phyloP scores from a whole-genome alignment of 2,329 filamentous ascomycete genomes.

The Aspergillus luchuensis region DNA sequence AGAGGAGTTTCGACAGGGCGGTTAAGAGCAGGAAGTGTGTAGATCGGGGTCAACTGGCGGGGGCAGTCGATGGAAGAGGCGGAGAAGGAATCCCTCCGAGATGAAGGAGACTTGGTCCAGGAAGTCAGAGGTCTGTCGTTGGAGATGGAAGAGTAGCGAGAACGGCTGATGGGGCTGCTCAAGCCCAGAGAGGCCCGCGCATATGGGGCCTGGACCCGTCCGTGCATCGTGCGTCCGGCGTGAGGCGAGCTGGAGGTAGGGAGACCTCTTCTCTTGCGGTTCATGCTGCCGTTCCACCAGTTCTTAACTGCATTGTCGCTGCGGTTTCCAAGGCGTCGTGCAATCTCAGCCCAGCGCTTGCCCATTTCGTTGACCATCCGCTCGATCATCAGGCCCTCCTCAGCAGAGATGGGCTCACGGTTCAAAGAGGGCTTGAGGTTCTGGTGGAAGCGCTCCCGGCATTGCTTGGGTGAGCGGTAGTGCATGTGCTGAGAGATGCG shows the following conservation, averaged over 20 bases:
- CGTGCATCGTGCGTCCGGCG: constrained; percentile 35
- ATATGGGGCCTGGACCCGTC: constrained; percentile 45
- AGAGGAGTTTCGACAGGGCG: constrained; percentile 57
- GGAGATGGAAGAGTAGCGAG: constrained; percentile 32
- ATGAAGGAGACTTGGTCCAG: constrained; percentile 23
- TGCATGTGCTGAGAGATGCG: constrained; percentile 75
- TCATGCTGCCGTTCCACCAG: constrained; percentile 95
- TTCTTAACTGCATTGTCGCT: constrained; percentile 98
- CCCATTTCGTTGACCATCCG: constrained; percentile 74
- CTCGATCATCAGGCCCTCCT: constrained; percentile 74
- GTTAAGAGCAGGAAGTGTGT: constrained; percentile 41
- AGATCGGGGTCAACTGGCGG: constrained; percentile 42
- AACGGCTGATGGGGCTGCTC: constrained; percentile 31
- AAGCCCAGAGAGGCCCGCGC: constrained; percentile 31
- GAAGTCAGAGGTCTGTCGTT: constrained; percentile 25
- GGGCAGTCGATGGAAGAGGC: constrained; percentile 23
- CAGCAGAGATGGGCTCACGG: constrained; percentile 70
- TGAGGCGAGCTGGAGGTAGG: constrained; percentile 38
- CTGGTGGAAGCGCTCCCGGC: constrained; percentile 89
- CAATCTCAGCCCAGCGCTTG: constrained; percentile 92
- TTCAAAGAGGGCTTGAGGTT: constrained; percentile 79
- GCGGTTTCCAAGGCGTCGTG: constrained; percentile 74
- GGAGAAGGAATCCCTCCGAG: constrained; percentile 29
- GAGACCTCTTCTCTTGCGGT: constrained; percentile 65
- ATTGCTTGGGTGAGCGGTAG: constrained; percentile 87